These are phyloP conservation scores for Aspergillus ochraceoroseus DNA, from an alignment of 2,329 filamentous ascomycete genomes.

Conservation along the genomic window DNA sequence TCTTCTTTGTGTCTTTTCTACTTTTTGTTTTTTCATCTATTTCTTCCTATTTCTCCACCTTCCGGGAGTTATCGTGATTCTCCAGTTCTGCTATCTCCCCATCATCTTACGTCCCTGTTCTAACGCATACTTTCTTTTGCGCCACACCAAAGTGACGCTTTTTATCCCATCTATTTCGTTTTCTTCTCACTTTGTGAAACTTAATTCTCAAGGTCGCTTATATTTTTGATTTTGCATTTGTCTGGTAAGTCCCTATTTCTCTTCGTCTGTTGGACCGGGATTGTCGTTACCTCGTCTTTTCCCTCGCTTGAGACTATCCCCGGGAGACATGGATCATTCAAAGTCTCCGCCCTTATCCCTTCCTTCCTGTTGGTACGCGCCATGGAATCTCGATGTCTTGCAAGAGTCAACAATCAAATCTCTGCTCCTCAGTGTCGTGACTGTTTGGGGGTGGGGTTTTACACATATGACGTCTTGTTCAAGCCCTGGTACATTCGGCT, in stretches of 20 bases:
- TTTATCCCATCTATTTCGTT: constrained; percentile 18
- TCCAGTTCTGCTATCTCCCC: constrained; percentile 21
- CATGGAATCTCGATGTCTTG: too few species aligned
- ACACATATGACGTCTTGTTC: too few species aligned
- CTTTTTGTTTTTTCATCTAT: constrained; percentile 21
- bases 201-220: constrained; percentile 17
- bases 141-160: constrained; percentile 20
- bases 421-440: too few species aligned
- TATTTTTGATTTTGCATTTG: constrained; percentile 23
- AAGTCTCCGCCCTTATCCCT: too few species aligned
- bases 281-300: background rate
- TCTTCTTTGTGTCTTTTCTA: constrained; percentile 22
- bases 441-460: too few species aligned
- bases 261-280: background rate
- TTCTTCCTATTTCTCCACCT: constrained; percentile 23
- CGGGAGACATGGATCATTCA: too few species aligned
- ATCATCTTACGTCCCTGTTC: constrained; percentile 20
- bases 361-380: background rate
- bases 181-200: constrained; percentile 13
- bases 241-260: constrained; percentile 20
- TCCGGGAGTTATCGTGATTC: constrained; percentile 26
- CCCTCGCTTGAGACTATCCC: too few species aligned
- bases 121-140: constrained; percentile 21
- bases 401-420: too few species aligned
- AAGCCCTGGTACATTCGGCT: too few species aligned